These are phyloP conservation scores for Botrytis pseudocinerea DNA, from an alignment of 2,329 filamentous ascomycete species.

Conservation along the genomic window DNA sequence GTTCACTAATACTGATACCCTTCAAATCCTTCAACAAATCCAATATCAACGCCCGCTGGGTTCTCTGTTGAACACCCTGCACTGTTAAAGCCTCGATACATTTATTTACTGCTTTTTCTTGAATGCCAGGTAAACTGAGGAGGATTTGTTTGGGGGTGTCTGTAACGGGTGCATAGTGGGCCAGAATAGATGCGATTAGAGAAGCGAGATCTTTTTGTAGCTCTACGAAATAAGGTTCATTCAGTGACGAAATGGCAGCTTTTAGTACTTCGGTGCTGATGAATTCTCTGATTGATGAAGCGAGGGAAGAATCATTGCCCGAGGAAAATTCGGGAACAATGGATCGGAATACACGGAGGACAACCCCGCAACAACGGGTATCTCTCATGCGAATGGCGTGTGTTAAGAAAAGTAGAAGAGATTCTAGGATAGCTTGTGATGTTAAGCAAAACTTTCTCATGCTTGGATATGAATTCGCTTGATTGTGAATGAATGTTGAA, in stretches of 20 bases:
- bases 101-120: constrained; percentile 63
- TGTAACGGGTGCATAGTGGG: constrained; percentile 70
- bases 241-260: constrained; percentile 84
- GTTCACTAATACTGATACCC: constrained; percentile 89
- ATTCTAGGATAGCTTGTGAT: constrained; percentile 76
- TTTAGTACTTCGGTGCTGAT: constrained; percentile 86
- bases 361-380: constrained; percentile 81
- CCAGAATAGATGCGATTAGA: constrained; percentile 82
- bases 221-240: constrained; percentile 96
- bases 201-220: constrained; percentile 88
- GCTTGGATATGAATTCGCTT: constrained; percentile 47
- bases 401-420: constrained; percentile 86
- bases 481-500: constrained; percentile 34
- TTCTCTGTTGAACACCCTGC: constrained; percentile 62
- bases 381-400: constrained; percentile 90
- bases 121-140: constrained; percentile 77
- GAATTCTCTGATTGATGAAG: constrained; percentile 78
- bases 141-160: constrained; percentile 73
- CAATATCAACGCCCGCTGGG: constrained; percentile 78
- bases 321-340: constrained; percentile 78
- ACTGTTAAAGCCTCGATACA: constrained; percentile 62
- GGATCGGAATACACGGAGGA: constrained; percentile 81
- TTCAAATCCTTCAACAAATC: constrained; percentile 84
- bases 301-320: constrained; percentile 47
- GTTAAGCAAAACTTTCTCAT: constrained; percentile 82